Base-by-base conservation (phyloP, 257 asterid genomes). In the Ehretia macrophylla region DNA sequence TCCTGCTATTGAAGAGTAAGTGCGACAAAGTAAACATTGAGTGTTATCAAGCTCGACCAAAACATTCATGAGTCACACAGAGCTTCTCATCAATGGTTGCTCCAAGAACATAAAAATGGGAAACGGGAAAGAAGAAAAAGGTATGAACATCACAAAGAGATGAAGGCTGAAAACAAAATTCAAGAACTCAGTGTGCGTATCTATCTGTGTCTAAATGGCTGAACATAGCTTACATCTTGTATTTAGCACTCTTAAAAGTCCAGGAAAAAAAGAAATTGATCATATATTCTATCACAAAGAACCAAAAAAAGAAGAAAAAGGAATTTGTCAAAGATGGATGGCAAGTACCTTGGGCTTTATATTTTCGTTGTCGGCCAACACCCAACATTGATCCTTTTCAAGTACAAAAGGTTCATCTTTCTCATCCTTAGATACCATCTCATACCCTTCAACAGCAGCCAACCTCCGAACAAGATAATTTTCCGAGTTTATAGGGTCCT, bases 361-460 rank as follows among this genome's bases (percentile, higher is more conserved):
- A 42, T 60, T 66, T 54, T 81, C 75, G 54, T 85, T 91, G 73
- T 91, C 97, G 48, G 85, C 85, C 76, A 85, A 65, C 49, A 91
- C 95, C 98, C 98, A 91, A 51, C 97, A 91, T 60, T 86, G 77
- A 72, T 88, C 86, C 71, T 81, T 75, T 14, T 74, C 84, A 50
- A 92, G 93, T 60, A 81, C 79, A 79, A 88, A 85, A 45, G 95
- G 75, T 47, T 84, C 93, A 23, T 88, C 97, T 46, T 75, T 75
- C 55, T 72, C 83, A 66, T 88, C 82, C 8, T 79, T 67, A 50
- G 98, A 86, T 38, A 65, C 85, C 93, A 92, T 88, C 75, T 85
- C 97, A 51, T 78, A 73, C 58, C 95, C 98, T 83, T 82, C 95
- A 37, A 68, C 55, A 17, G 95, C 98, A 69, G 95, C 85, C 74